Evolutionary conservation across 2,329 filamentous ascomycete genomes (phyloP).

Genomic region (Fusarium denticulatum): DNA sequence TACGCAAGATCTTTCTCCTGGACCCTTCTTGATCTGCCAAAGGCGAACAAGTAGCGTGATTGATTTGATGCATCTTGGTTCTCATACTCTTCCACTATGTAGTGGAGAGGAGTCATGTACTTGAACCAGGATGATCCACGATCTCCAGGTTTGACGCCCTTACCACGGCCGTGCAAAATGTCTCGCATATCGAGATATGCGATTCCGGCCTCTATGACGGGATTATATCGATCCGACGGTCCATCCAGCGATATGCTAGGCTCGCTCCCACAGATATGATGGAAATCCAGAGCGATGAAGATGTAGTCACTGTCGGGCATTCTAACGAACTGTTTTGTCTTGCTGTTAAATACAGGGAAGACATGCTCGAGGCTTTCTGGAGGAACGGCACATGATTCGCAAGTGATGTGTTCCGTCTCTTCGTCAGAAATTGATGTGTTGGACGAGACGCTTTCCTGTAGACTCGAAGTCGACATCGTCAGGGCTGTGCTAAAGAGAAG

Average conservation of each 20-base stretch:
- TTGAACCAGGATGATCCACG: slow-evolving; percentile 30
- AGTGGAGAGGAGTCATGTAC: slow-evolving; percentile 22
- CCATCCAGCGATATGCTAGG: not conserved
- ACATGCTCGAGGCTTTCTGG: not conserved
- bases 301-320: slow-evolving; percentile 10
- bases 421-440: not conserved
- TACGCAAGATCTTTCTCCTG: not conserved
- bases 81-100: slow-evolving; percentile 18
- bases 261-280: slow-evolving; percentile 5
- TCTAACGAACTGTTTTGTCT: not conserved
- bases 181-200: slow-evolving; percentile 26
- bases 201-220: slow-evolving; percentile 18
- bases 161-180: not conserved
- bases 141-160: slow-evolving; percentile 1
- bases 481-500: too few species aligned
- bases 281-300: slow-evolving; percentile 15
- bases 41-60: slow-evolving; percentile 17
- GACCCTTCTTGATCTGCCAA: slow-evolving; percentile 19
- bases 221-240: not conserved
- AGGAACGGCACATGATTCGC: not conserved
- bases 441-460: not conserved
- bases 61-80: not conserved
- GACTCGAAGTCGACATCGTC: not conserved
- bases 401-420: not conserved
- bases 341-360: not conserved